Evolutionary conservation across 768 basidiomycete genomes (phyloP).

Genomic region (Suillus alpinus): DNA sequence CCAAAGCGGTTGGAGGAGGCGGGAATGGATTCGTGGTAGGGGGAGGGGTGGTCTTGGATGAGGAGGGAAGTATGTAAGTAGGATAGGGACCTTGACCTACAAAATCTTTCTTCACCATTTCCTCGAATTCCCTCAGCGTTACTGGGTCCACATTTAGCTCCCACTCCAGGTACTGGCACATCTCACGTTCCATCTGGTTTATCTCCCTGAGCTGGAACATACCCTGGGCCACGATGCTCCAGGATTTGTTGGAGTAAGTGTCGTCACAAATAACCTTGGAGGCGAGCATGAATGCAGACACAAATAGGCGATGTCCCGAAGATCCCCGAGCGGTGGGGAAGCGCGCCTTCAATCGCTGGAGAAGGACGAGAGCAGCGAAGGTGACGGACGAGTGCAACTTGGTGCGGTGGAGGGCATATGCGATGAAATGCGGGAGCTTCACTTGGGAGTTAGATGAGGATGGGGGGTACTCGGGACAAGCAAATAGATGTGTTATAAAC

Average conservation of each 20-base stretch:
- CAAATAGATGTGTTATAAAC: slow-evolving; percentile 83
- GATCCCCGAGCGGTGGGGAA: slow-evolving; percentile 77
- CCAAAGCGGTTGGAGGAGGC: slow-evolving; percentile 26
- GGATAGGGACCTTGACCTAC: slow-evolving; percentile 55
- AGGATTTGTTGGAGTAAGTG: slow-evolving; percentile 91
- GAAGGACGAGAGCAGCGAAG: slow-evolving; percentile 40
- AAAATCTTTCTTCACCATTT: slow-evolving; percentile 60
- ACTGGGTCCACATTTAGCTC: slow-evolving; percentile 72
- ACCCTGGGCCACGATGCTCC: slow-evolving; percentile 86
- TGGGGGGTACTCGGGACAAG: slow-evolving; percentile 81
- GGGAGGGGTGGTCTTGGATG: slow-evolving; percentile 55
- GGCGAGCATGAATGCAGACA: slow-evolving; percentile 73
- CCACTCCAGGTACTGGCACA: slow-evolving; percentile 91
- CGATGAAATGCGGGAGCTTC: slow-evolving; percentile 57
- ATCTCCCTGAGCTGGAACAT: slow-evolving; percentile 78
- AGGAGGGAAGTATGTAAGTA: slow-evolving; percentile 57
- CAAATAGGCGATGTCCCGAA: slow-evolving; percentile 68
- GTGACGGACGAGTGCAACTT: slow-evolving; percentile 55
- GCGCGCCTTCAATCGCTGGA: slow-evolving; percentile 65
- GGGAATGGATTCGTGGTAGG: slow-evolving; percentile 31
- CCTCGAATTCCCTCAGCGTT: slow-evolving; percentile 60
- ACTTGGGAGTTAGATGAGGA: slow-evolving; percentile 28
- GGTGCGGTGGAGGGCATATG: slow-evolving; percentile 67
- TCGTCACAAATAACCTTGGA: slow-evolving; percentile 89
- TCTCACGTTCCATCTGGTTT: slow-evolving; percentile 80